Conservation (phyloP, 352 stramenopile genomes). For the Phytophthora hibernalis region DNA sequence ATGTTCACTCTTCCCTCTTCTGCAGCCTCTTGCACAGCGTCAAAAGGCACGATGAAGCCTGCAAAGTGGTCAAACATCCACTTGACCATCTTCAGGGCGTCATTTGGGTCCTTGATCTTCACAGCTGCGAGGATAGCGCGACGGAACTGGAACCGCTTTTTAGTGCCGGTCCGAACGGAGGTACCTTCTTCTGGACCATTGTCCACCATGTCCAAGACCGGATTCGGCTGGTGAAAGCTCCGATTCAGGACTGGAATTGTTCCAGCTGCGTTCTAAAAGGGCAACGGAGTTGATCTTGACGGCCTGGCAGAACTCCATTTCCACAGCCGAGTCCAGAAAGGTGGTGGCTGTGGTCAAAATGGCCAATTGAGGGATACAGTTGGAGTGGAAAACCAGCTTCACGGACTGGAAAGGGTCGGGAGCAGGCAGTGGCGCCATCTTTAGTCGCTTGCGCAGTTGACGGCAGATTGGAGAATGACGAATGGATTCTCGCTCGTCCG, state of each 20-base stretch:
- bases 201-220: background rate
- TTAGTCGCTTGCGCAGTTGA: no score
- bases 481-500: no score
- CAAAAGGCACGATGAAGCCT: constrained; percentile 1
- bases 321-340: constrained; percentile 17
- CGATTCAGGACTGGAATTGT: background rate
- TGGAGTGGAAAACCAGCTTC: no score
- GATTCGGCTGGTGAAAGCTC: constrained; percentile 1
- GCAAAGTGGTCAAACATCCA: constrained; percentile 10
- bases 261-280: constrained; percentile 9
- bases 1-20: background rate
- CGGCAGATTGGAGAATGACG: no score
- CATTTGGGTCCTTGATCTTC: background rate
- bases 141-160: constrained; percentile 8
- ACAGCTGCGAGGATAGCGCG: constrained; percentile 5
- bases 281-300: constrained; percentile 3
- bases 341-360: no score
- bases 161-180: constrained; percentile 7
- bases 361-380: no score
- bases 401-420: no score
- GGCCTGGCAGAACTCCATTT: constrained; percentile 12
- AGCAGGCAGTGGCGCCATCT: no score
- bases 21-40: background rate
- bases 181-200: constrained; percentile 12
- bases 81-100: background rate